Conservation (phyloP, 306 rosid genomes). For the Trifolium pratense region DNA sequence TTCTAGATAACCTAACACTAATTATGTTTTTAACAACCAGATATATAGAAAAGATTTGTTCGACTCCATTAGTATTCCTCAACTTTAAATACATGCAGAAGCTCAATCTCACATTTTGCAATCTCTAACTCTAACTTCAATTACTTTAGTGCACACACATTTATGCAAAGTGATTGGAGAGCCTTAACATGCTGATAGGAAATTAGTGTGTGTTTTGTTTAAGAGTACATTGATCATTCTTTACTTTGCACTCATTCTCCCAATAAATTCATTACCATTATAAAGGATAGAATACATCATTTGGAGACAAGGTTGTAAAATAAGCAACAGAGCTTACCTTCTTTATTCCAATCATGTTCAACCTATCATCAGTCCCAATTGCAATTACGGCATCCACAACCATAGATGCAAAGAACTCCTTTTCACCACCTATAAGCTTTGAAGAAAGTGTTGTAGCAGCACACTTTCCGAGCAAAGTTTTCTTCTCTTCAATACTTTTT, state of each 20-base stretch:
- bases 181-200: not conserved
- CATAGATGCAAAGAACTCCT: slow-evolving; percentile 93
- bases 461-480: slow-evolving; percentile 83
- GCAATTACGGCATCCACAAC: slow-evolving; percentile 95
- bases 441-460: slow-evolving; percentile 98
- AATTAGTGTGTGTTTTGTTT: not conserved
- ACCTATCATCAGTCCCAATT: slow-evolving; percentile 85
- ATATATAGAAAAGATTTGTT: not conserved
- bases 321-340: slow-evolving; percentile 56
- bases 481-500: slow-evolving; percentile 92
- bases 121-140: slow-evolving; percentile 8
- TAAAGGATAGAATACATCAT: slow-evolving; percentile 1
- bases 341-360: slow-evolving; percentile 97
- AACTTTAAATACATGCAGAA: not conserved
- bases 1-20: not conserved
- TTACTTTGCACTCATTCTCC: not conserved
- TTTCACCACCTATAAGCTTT: slow-evolving; percentile 97
- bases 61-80: not conserved
- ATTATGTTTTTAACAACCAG: not conserved
- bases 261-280: slow-evolving; percentile 9
- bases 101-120: not conserved
- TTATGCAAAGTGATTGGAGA: not conserved
- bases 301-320: not conserved
- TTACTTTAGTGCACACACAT: not conserved
- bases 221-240: not conserved